A percentile compares a stretch with the other conserved stretches of the same genome.
Evolutionary conservation across 2,329 filamentous ascomycete species (phyloP).

Genomic region (Claviceps cyperi): DNA sequence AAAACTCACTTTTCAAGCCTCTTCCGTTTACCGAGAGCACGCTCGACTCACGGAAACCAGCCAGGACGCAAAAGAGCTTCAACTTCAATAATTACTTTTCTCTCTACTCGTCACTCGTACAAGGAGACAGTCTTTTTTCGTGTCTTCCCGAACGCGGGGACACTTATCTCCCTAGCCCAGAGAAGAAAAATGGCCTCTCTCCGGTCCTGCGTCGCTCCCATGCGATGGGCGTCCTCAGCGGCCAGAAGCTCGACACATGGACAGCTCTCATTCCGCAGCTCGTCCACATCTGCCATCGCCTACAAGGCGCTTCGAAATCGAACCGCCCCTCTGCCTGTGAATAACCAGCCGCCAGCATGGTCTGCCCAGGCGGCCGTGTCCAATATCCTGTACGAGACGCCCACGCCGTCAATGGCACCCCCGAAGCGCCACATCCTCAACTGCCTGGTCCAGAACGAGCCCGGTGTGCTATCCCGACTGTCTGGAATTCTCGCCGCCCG

Average conservation of each 20-base stretch:
- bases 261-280: constrained; percentile 32
- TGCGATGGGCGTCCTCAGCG: constrained; percentile 20
- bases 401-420: constrained; percentile 65
- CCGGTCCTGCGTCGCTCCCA: constrained; percentile 26
- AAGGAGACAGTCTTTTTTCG: neutral
- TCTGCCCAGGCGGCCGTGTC: constrained; percentile 91
- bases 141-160: neutral
- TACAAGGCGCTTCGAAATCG: constrained; percentile 95
- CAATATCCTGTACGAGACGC: constrained; percentile 98
- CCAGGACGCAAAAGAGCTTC: too few relatives aligned
- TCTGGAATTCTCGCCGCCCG: constrained; percentile 91
- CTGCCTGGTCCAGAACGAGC: constrained; percentile 97
- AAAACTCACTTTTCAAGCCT: too few relatives aligned
- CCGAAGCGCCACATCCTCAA: constrained; percentile 94
- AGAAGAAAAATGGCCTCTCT: constrained; percentile 28
- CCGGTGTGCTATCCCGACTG: constrained; percentile 88
- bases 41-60: too few relatives aligned
- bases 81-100: too few relatives aligned
- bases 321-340: constrained; percentile 70
- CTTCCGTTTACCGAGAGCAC: too few relatives aligned
- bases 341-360: constrained; percentile 60
- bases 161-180: neutral
- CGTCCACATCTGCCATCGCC: constrained; percentile 82
- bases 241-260: constrained; percentile 12
- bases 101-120: too few relatives aligned